Evolutionary conservation across 805 yeast species (phyloP), one percentile per base, ranked within the genome.

Genomic region (Kregervanrija delftensis): DNA sequence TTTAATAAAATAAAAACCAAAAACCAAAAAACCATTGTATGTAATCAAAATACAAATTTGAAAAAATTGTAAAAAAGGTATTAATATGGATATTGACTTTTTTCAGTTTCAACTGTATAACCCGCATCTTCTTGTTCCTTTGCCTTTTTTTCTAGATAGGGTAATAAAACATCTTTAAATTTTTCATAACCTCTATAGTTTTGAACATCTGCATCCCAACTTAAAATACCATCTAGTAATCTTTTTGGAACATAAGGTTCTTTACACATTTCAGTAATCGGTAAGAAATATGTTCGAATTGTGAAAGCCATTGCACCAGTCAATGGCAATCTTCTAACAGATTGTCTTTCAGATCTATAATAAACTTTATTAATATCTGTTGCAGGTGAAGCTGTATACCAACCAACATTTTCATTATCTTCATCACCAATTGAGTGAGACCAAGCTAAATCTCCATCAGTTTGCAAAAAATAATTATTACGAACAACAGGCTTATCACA

Each of bases 171-270:
- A 47, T 74, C 77, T 45, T 73, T 69, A 56, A 76, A 80, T 49
- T 69, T 76, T 13, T 65, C 63, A 54, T 65, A 76, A 5, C 87
- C 87, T 56, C 79, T 72, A 59, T 81, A 81, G 37, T 71, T 78
- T 49, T 68, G 70, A 37, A 81, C 86, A 52, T 77, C 83, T 1
- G 65, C 72, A 10, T 67, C 63, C 87, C 87, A 81, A 47, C 80
- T 73, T 42, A 66, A 59, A 35, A 81, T 72, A 12, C 83, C 85
- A 55, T 78, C 68, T 36, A 77, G 65, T 51, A 81, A 66, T 51
- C 87, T 67, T 48, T 78, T 64, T 4, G 87, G 86, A 30, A 81
- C 66, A 50, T 70, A 72, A 8, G 85, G 84, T 59, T 81, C 86
- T 51, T 75, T 55, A 47, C 75, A 73, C 40, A 81, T 57, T 47